A percentile compares a stretch with the other conserved stretches of the same genome.
phyloP scores from a whole-genome alignment of 2,329 filamentous ascomycete genomes.

The Pseudogymnoascus verrucosus region DNA sequence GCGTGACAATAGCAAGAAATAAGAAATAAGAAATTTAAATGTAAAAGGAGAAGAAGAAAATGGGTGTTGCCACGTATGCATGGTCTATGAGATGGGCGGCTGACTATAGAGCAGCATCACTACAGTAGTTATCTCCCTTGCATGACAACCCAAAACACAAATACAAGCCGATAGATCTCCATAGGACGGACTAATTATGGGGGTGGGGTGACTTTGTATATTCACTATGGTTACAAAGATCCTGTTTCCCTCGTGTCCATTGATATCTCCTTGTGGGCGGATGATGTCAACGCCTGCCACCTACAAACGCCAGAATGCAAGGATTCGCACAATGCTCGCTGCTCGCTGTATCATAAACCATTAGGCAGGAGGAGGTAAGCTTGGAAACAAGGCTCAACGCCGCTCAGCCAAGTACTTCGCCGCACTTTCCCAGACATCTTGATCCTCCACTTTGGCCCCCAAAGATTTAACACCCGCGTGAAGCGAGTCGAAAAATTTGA shows the following conservation, averaged over 20 bases:
- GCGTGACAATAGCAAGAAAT: not conserved
- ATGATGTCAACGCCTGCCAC: slow-evolving; percentile 4
- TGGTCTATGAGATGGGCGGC: not conserved
- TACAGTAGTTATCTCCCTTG: not conserved
- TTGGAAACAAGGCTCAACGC: slow-evolving; percentile 15
- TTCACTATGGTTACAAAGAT: slow-evolving; percentile 3
- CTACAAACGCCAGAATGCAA: slow-evolving; percentile 8
- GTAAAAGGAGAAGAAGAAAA: not conserved
- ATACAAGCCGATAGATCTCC: not conserved
- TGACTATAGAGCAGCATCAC: not conserved
- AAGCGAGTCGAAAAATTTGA: slow-evolving; percentile 50
- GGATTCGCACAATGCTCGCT: slow-evolving; percentile 4
- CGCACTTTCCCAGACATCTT: slow-evolving; percentile 48
- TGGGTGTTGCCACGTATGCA: not conserved
- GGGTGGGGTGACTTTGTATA: not conserved
- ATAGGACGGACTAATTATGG: not conserved
- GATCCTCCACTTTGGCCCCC: slow-evolving; percentile 38
- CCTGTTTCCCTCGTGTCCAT: not conserved
- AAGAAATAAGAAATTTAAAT: not conserved
- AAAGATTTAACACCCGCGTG: slow-evolving; percentile 49
- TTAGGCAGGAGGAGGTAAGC: not conserved
- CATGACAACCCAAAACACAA: not conserved
- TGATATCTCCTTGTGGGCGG: not conserved
- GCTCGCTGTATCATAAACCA: slow-evolving; percentile 8
- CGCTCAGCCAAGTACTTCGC: slow-evolving; percentile 39